Evolutionary conservation across 768 basidiomycete genomes (phyloP).

Genomic region (Rhizopogon vinicolor): DNA sequence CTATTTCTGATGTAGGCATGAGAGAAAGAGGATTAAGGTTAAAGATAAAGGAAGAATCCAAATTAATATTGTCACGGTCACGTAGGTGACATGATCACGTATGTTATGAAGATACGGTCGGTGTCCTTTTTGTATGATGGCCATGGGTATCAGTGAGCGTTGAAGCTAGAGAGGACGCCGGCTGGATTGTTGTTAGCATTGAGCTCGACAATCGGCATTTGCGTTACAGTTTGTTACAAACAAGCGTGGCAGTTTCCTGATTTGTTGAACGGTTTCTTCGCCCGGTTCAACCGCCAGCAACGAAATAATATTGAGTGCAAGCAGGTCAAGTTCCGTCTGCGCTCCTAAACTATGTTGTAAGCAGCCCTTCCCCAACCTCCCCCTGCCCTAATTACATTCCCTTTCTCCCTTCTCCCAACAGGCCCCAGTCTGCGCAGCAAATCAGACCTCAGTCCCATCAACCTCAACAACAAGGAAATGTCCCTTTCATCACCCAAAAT

Average conservation of each 20-base stretch:
- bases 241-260: background rate
- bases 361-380: conserved; percentile 3
- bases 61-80: background rate
- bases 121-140: background rate
- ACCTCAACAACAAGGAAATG: conserved; percentile 8
- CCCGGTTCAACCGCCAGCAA: conserved; percentile 1
- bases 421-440: conserved; percentile 40
- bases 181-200: background rate
- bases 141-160: background rate
- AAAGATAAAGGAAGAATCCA: conserved; percentile 9
- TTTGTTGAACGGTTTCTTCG: background rate
- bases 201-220: conserved; percentile 6
- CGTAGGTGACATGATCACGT: background rate
- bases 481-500: conserved; percentile 15
- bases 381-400: background rate
- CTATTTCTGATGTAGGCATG: conserved; percentile 72
- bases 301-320: background rate
- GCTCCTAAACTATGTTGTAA: conserved; percentile 30
- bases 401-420: background rate
- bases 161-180: no score
- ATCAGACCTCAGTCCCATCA: conserved; percentile 19
- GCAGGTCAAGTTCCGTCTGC: background rate
- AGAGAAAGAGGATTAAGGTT: conserved; percentile 4
- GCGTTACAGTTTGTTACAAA: background rate
- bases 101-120: background rate